Evolutionary conservation across 2,329 filamentous ascomycete genomes (phyloP), one percentile per base, ranked within the genome.

Genomic region (Chaetothyriales sp.): DNA sequence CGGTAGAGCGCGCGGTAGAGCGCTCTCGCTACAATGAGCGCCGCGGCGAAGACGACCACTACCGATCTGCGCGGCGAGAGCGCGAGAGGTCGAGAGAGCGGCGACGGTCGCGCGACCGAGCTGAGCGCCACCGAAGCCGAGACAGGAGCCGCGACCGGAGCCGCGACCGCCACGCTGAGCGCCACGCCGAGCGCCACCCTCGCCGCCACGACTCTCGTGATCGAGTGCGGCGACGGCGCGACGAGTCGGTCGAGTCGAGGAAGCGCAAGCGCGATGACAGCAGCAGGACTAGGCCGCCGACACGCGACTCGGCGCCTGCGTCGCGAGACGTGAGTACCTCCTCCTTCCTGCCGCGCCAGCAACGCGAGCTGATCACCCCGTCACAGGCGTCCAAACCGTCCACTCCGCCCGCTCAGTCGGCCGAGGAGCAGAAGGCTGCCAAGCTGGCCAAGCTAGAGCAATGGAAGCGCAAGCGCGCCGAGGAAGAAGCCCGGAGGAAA

Each of bases 381-480:
- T 13, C 50, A 49, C 71, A 85, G 78, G 63, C 69, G 56, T 72
- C 74, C 50, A 83, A 81, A 63, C 67, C 73, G 45, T 66, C 74
- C 43, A 68, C 69, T 7, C 55, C 75, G 51, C 65, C 74, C 50
- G 69, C 72, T 45, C 68, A 69, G 18, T 74, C 78, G 28, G 85
- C 88, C 61, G 78, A 80, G 55, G 82, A 88, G 48, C 88, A 85
- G 64, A 87, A 89, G 66, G 85, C 83, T 48, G 86, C 90, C 66
- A 76, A 86, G 56, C 74, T 89, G 44, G 86, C 86, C 25, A 89
- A 87, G 65, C 70, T 94, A 25, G 86, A 90, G 66, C 86, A 86
- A 52, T 95, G 89, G 89, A 95, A 95, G 70, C 85, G 88, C 68
- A 90, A 89, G 69, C 83, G 88, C 65, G 75, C 75, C 5, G 85